Conservation (phyloP, 345 rosid species). For the Melaleuca quinquenervia region DNA sequence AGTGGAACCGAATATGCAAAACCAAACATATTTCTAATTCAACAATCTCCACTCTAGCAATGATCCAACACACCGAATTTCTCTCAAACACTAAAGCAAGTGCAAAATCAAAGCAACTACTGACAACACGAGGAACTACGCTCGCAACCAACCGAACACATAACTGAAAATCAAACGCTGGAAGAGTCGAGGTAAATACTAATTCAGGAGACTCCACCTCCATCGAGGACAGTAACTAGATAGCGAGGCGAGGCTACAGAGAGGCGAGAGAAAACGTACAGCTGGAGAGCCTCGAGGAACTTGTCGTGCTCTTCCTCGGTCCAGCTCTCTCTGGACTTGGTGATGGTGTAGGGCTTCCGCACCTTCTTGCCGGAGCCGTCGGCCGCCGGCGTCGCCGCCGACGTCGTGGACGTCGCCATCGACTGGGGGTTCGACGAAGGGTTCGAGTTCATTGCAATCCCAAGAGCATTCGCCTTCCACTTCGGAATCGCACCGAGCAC, state of each 20-base stretch:
- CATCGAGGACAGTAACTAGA: not conserved
- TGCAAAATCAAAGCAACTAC: not conserved
- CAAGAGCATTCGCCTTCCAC: not conserved
- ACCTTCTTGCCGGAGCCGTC: slow-evolving; percentile 55
- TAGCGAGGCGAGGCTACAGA: not conserved
- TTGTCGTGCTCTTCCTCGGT: slow-evolving; percentile 97
- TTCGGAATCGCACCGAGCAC: not conserved
- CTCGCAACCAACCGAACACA: not conserved
- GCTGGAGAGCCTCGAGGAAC: slow-evolving; percentile 95
- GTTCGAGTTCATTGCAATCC: slow-evolving; percentile 18
- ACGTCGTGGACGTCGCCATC: slow-evolving; percentile 23
- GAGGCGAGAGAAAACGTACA: slow-evolving; percentile 23
- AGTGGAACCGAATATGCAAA: not conserved
- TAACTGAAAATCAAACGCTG: not conserved
- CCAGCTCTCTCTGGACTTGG: slow-evolving; percentile 99
- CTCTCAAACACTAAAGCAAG: not conserved
- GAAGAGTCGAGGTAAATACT: not conserved
- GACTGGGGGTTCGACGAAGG: slow-evolving; percentile 30
- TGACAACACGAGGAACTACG: not conserved
- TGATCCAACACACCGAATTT: not conserved
- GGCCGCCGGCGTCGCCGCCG: slow-evolving; percentile 13
- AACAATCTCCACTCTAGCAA: not conserved
- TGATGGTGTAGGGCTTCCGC: slow-evolving; percentile 95
- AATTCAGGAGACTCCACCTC: not conserved
- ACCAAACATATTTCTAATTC: not conserved